These are phyloP conservation scores for Aulographum hederae DNA, from an alignment of 2,329 filamentous ascomycete species.

Conservation along the genomic window DNA sequence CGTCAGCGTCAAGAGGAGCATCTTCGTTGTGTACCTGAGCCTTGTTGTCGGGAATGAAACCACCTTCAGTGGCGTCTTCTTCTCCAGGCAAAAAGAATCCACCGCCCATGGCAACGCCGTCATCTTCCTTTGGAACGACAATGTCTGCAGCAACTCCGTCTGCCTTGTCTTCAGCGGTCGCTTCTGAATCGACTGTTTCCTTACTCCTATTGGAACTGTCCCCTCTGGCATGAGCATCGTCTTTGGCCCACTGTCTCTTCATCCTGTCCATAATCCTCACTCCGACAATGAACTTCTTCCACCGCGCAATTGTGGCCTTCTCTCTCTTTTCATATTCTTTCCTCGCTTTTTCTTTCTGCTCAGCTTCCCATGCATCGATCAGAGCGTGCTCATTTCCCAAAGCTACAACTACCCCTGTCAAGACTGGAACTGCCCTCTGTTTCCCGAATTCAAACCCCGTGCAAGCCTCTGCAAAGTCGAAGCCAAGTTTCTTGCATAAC, in stretches of 20 bases:
- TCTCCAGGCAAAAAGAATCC: no score
- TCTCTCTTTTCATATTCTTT: constrained; percentile 67
- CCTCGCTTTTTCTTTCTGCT: constrained; percentile 55
- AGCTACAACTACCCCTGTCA: constrained; percentile 78
- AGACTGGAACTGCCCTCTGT: constrained; percentile 80
- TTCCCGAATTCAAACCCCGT: constrained; percentile 94
- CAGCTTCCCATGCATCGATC: constrained; percentile 54
- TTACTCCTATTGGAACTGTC: no score
- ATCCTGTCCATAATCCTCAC: constrained; percentile 67
- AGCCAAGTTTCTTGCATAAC: constrained; percentile 65
- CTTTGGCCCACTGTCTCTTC: constrained; percentile 53
- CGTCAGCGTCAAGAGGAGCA: no score
- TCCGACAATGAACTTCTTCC: constrained; percentile 78
- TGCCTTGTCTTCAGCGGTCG: no score
- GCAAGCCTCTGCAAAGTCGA: constrained; percentile 87
- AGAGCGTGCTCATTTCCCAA: constrained; percentile 58
- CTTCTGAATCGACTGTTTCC: no score
- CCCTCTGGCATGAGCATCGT: no score
- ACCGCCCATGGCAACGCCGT: no score
- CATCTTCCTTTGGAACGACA: no score
- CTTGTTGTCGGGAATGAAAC: no score
- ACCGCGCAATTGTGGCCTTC: constrained; percentile 53
- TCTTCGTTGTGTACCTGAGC: no score
- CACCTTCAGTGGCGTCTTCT: no score
- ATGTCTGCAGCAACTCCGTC: no score